Evolutionary conservation across 345 rosid genomes (phyloP).

Genomic region (Eucalyptus cladocalyx): DNA sequence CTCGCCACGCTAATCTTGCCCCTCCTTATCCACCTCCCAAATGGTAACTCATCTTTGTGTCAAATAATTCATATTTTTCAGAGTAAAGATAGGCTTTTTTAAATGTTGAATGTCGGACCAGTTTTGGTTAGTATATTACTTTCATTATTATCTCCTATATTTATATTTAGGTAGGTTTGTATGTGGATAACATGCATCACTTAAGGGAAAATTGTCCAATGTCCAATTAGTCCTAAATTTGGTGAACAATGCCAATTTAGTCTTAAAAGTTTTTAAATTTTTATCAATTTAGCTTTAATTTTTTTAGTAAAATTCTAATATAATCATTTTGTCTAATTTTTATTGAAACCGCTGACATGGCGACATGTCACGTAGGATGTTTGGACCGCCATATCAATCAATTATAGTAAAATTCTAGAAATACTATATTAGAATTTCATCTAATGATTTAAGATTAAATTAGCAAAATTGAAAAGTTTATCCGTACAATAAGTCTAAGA

Average conservation of each 20-base stretch:
- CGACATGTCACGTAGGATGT: fast-evolving
- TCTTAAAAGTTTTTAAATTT: background rate
- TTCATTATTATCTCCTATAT: background rate
- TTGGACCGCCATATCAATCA: background rate
- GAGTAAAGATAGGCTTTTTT: background rate
- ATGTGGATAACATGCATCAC: background rate
- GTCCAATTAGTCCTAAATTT: background rate
- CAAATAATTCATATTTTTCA: background rate
- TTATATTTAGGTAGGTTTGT: background rate
- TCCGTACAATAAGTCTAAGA: background rate
- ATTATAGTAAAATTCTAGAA: background rate
- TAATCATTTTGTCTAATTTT: background rate
- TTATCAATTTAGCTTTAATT: background rate
- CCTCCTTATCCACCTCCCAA: background rate
- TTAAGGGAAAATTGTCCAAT: background rate
- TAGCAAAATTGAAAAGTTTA: background rate
- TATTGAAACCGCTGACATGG: background rate
- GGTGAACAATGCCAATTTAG: background rate
- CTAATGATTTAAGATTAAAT: background rate
- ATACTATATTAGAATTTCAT: background rate
- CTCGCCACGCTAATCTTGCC: background rate
- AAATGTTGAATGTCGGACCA: background rate
- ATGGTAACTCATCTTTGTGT: background rate
- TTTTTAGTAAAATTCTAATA: background rate
- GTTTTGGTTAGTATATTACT: background rate